Evolutionary conservation across 345 rosid species (phyloP).

Genomic region (Litchi chinensis): DNA sequence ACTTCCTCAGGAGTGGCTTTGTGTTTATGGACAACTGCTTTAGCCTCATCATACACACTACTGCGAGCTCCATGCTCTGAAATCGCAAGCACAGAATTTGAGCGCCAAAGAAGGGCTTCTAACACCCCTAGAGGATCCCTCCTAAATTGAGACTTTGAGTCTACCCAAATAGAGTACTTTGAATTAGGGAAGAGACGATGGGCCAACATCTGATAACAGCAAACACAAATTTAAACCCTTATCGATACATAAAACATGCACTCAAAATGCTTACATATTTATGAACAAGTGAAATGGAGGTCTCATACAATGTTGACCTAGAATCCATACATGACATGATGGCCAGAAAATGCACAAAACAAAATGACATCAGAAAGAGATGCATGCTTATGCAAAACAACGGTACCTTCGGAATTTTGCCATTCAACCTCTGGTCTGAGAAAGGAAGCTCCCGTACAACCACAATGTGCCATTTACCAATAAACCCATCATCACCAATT

Average conservation of each 20-base stretch:
- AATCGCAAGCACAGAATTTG: constrained; percentile 83
- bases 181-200: constrained; percentile 88
- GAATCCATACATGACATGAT: constrained; percentile 4
- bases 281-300: background rate
- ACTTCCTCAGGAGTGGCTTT: constrained; percentile 96
- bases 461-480: constrained; percentile 90
- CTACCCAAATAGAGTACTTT: constrained; percentile 92
- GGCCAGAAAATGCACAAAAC: background rate
- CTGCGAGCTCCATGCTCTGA: constrained; percentile 98
- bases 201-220: constrained; percentile 70
- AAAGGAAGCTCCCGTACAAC: constrained; percentile 84
- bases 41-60: constrained; percentile 90
- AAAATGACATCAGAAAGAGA: background rate
- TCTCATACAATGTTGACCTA: background rate
- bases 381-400: background rate
- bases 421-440: constrained; percentile 87
- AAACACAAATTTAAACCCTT: constrained; percentile 14
- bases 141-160: constrained; percentile 94
- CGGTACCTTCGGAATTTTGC: constrained; percentile 94
- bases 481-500: constrained; percentile 53
- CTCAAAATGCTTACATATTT: background rate
- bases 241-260: constrained; percentile 5
- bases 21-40: constrained; percentile 83
- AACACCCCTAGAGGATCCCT: constrained; percentile 92
- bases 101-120: constrained; percentile 91